Conservation (phyloP, 805 yeast species). For the Starmera amethionina region DNA sequence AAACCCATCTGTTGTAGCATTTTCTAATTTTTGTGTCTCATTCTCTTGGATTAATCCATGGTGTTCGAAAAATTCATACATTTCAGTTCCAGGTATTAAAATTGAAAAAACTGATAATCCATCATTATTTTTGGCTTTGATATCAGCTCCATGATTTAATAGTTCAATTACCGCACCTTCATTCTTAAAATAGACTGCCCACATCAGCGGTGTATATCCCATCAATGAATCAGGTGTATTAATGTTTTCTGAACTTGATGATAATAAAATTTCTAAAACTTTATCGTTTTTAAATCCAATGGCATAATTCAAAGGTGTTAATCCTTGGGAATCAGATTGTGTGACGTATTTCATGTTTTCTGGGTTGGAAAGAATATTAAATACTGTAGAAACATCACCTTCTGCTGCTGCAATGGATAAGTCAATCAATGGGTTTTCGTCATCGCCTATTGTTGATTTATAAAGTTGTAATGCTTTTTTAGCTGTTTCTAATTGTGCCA, state of each 20-base stretch:
- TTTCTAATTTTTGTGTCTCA: background rate
- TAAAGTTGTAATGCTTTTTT: slow-evolving; percentile 23
- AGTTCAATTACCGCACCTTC: slow-evolving; percentile 44
- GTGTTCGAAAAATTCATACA: slow-evolving; percentile 47
- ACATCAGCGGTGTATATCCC: slow-evolving; percentile 68
- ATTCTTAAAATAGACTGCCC: slow-evolving; percentile 67
- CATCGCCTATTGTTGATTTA: slow-evolving; percentile 7
- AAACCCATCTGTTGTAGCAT: slow-evolving; percentile 4
- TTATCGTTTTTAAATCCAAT: slow-evolving; percentile 41
- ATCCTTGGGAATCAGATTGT: slow-evolving; percentile 28
- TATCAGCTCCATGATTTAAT: slow-evolving; percentile 55
- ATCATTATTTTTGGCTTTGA: slow-evolving; percentile 29
- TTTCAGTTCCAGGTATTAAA: slow-evolving; percentile 43
- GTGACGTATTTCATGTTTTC: slow-evolving; percentile 17
- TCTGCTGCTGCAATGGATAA: slow-evolving; percentile 29
- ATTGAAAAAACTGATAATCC: slow-evolving; percentile 45
- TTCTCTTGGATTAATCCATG: slow-evolving; percentile 31
- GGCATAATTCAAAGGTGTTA: slow-evolving; percentile 41
- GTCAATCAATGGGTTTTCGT: slow-evolving; percentile 22
- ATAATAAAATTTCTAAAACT: slow-evolving; percentile 37
- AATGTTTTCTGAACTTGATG: slow-evolving; percentile 32
- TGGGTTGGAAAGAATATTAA: slow-evolving; percentile 16
- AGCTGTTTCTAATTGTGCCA: slow-evolving; percentile 25
- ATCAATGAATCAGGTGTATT: slow-evolving; percentile 40
- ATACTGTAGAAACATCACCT: slow-evolving; percentile 20